Evolutionary conservation across 495 filamentous ascomycete genomes (phyloP), one percentile per base, ranked within the genome.

Genomic region (Lepidopterella palustris): DNA sequence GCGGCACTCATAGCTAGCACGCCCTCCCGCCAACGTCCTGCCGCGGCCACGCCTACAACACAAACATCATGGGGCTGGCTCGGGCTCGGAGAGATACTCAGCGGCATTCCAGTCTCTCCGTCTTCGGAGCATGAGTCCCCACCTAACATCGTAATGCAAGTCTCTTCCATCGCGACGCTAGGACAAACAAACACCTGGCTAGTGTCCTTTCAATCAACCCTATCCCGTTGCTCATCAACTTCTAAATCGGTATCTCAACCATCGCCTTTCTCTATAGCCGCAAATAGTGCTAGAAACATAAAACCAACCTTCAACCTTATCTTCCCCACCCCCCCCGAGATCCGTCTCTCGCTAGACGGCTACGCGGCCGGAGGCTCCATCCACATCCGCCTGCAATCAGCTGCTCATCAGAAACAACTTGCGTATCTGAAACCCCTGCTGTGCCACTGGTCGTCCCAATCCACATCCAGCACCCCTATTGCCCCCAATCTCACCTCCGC

Each of bases 91-190:
- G 77, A 82, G 55, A 73, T 82, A 3, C 73, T 95, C n/a, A 70
- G 71, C 3, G 71, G 68, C 2, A 75, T 93, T 2, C 78, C 82
- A 9, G 55, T 71, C 67, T 66, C 40, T n/a, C 15, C 10, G 25
- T 66, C 40, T n/a, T 15, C 10, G 25, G 4, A 31, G 25, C 6
- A 57, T n/a, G 26, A 15, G 25, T 39, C 72, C 47, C 52, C 39
- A 20, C 71, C 86, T 10, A 81, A 86, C 39, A 80, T 96, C 51
- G 83, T 88, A 3, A 71, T 82, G 1, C 91, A 96, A 63, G 75
- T 92, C 23, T 95, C 90, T 1, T 95, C 89, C 11, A 84, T 96
- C 23, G 91, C 89, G 5, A 87, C 88, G 0, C 78, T 96, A 0
- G 89, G 90, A 2, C 77, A 78, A 48, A 85, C 77, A 24, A 81